Evolutionary conservation across 2,329 filamentous ascomycete genomes (phyloP).

Genomic region (Fusarium nygamai): DNA sequence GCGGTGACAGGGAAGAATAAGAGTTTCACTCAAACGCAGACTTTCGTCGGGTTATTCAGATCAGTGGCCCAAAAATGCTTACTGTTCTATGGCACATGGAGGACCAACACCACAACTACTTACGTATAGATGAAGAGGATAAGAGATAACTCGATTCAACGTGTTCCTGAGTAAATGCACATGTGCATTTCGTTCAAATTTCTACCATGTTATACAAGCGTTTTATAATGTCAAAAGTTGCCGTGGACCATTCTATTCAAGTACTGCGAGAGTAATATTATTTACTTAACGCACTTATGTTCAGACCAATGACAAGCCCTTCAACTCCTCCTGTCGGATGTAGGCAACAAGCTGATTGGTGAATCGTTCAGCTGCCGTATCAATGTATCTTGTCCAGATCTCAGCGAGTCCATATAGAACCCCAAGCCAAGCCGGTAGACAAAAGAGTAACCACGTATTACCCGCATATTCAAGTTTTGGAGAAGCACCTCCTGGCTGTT

Average conservation of each 20-base stretch:
- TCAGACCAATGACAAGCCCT: not conserved
- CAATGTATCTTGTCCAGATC: not conserved
- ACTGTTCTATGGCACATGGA: too few species aligned
- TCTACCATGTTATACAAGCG: not conserved
- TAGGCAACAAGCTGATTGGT: not conserved
- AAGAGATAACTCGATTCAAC: not conserved
- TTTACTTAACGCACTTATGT: too few species aligned
- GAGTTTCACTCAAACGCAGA: fast-evolving
- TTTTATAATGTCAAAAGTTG: not conserved
- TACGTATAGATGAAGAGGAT: not conserved
- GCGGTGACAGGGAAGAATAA: not conserved
- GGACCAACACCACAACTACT: not conserved
- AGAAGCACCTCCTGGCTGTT: not conserved
- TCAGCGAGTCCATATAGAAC: not conserved
- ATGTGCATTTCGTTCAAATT: not conserved
- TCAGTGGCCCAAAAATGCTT: not conserved
- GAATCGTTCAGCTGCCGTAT: not conserved
- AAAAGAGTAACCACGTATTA: not conserved
- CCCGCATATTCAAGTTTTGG: not conserved
- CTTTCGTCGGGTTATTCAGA: not conserved
- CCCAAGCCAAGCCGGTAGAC: not conserved
- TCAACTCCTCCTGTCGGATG: not conserved
- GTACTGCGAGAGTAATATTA: too few species aligned
- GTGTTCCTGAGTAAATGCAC: too few species aligned
- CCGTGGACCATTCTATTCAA: not conserved